These are phyloP conservation scores for Yamadazyma akitaensis DNA, from an alignment of 805 yeast genomes.

Conservation along the genomic window DNA sequence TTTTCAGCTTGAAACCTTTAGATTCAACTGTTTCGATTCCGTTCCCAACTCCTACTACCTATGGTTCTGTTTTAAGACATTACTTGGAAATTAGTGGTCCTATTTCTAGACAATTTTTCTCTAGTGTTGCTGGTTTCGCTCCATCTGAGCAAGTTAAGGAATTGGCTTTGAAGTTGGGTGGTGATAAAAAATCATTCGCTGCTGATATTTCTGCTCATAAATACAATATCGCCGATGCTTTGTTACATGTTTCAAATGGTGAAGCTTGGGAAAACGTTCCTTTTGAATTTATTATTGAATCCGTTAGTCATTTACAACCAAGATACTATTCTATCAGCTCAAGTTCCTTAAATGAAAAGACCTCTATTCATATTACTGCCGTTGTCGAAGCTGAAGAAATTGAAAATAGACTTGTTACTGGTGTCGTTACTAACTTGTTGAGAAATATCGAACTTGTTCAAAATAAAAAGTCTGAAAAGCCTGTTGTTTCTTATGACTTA, in stretches of 20 bases:
- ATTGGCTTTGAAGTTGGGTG: constrained; percentile 51
- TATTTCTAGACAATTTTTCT: constrained; percentile 82
- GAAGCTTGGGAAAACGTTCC: constrained; percentile 75
- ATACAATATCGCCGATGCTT: constrained; percentile 73
- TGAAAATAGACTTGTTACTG: constrained; percentile 47
- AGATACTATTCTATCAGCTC: constrained; percentile 97
- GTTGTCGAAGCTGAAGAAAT: constrained; percentile 70
- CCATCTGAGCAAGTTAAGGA: constrained; percentile 60
- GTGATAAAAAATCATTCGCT: constrained; percentile 69
- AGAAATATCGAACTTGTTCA: constrained; percentile 63
- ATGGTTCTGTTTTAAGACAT: constrained; percentile 79
- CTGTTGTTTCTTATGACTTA: constrained; percentile 61
- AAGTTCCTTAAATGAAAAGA: constrained; percentile 73
- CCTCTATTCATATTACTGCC: constrained; percentile 79
- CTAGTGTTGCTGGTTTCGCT: constrained; percentile 74
- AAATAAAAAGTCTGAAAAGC: constrained; percentile 44
- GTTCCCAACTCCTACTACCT: constrained; percentile 82
- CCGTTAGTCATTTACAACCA: constrained; percentile 78
- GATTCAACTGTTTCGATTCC: constrained; percentile 67
- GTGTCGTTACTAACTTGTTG: constrained; percentile 89
- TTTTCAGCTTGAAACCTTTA: constrained; percentile 61
- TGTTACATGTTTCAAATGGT: constrained; percentile 59
- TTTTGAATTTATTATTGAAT: constrained; percentile 78
- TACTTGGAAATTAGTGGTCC: constrained; percentile 91
- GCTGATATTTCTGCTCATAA: constrained; percentile 56